Evolutionary conservation across 495 filamentous ascomycete species (phyloP).

Genomic region (Hypoxylon lenormandii): DNA sequence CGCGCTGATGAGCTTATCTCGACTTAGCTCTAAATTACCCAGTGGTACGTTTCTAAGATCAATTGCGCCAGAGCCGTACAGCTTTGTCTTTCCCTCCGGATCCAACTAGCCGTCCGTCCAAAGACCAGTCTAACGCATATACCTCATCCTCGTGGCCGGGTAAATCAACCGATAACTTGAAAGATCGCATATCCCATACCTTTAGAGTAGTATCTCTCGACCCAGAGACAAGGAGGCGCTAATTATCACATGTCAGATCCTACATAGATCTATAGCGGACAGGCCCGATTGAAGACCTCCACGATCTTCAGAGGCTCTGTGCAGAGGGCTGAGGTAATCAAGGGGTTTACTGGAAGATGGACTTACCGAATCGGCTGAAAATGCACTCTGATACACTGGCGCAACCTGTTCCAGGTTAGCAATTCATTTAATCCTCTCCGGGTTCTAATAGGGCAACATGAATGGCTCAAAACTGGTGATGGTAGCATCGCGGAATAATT

Average conservation of each 20-base stretch:
- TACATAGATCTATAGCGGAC: background rate
- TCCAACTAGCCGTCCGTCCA: slow-evolving; percentile 83
- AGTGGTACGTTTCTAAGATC: slow-evolving; percentile 19
- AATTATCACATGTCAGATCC: slow-evolving; percentile 36
- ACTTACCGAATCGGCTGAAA: slow-evolving; percentile 80
- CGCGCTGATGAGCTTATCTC: slow-evolving; percentile 31
- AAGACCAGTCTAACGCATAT: slow-evolving; percentile 89
- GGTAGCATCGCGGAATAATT: background rate
- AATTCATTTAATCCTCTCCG: slow-evolving; percentile 5
- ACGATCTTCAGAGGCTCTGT: slow-evolving; percentile 3
- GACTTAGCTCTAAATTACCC: slow-evolving; percentile 26
- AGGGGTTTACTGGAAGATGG: background rate
- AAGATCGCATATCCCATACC: slow-evolving; percentile 87
- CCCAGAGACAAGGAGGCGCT: slow-evolving; percentile 79
- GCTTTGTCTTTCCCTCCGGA: slow-evolving; percentile 95
- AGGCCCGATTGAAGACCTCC: background rate
- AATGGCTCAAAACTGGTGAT: slow-evolving; percentile 2
- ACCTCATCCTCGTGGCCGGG: slow-evolving; percentile 96
- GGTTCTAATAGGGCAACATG: slow-evolving; percentile 1
- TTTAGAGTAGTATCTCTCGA: slow-evolving; percentile 96
- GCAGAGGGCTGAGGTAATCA: slow-evolving; percentile 2
- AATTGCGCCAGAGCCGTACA: slow-evolving; percentile 82
- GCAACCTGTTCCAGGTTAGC: slow-evolving; percentile 64
- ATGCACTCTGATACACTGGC: slow-evolving; percentile 89
- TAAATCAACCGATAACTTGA: slow-evolving; percentile 84